Percentiles rank a stretch among this genome's conserved stretches.
Evolutionary conservation across 2,329 filamentous ascomycete genomes (phyloP).

Genomic region (Rachicladosporium sp.): DNA sequence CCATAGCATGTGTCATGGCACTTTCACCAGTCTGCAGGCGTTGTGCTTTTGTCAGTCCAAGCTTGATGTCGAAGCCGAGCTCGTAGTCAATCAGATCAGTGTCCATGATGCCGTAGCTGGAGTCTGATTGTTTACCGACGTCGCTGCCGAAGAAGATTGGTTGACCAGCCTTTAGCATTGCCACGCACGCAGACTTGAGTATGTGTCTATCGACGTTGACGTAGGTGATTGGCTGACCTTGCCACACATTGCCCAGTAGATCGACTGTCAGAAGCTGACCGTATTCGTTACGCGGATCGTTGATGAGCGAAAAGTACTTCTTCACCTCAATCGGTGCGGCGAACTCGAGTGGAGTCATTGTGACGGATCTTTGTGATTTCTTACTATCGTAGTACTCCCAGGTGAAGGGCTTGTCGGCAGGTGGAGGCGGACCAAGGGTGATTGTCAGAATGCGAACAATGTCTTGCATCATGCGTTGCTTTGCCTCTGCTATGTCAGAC

Average conservation of each 20-base stretch:
- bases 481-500: slow-evolving; percentile 38
- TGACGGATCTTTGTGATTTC: slow-evolving; percentile 50
- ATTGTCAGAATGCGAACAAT: slow-evolving; percentile 73
- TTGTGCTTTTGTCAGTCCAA: slow-evolving; percentile 65
- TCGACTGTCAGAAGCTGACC: slow-evolving; percentile 62
- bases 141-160: slow-evolving; percentile 85
- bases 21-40: slow-evolving; percentile 62
- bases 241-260: slow-evolving; percentile 69
- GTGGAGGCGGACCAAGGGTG: slow-evolving; percentile 67
- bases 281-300: slow-evolving; percentile 71
- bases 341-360: slow-evolving; percentile 57
- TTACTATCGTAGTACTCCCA: slow-evolving; percentile 70
- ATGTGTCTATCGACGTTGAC: slow-evolving; percentile 66
- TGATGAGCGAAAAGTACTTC: slow-evolving; percentile 66
- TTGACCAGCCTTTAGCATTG: slow-evolving; percentile 64
- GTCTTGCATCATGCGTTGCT: slow-evolving; percentile 65
- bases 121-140: slow-evolving; percentile 70
- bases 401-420: slow-evolving; percentile 54
- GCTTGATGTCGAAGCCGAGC: slow-evolving; percentile 66
- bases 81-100: slow-evolving; percentile 64
- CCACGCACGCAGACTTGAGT: slow-evolving; percentile 61
- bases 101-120: slow-evolving; percentile 64
- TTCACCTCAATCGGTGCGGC: slow-evolving; percentile 55
- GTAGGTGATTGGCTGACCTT: slow-evolving; percentile 63
- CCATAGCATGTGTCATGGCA: slow-evolving; percentile 88